phyloP scores from a whole-genome alignment of 495 filamentous ascomycete genomes.

The Xylaria palmicola region DNA sequence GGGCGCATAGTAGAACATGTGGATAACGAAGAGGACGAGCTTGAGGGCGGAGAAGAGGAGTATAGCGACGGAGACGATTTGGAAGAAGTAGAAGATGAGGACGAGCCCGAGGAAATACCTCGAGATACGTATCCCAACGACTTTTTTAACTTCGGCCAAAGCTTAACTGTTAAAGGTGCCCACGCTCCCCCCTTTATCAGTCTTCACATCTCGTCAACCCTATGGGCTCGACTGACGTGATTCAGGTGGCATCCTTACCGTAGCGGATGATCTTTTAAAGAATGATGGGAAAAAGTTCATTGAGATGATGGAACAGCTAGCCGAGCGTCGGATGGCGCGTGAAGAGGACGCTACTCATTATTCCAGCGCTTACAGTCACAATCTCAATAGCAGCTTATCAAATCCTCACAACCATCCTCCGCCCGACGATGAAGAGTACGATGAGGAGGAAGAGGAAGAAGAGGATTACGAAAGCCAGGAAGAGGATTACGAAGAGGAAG shows the following conservation, averaged over 20 bases:
- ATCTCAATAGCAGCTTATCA: constrained; percentile 39
- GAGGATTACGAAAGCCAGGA: constrained; percentile 87
- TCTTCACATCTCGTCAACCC: constrained; percentile 31
- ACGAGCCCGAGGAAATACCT: constrained; percentile 57
- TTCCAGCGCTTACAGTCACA: constrained; percentile 59
- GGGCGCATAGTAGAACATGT: constrained; percentile 59
- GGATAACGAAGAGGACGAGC: constrained; percentile 63
- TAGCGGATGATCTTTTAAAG: constrained; percentile 96
- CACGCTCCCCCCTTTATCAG: constrained; percentile 34
- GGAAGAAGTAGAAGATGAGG: constrained; percentile 64
- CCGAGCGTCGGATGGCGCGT: constrained; percentile 93
- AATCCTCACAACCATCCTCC: constrained; percentile 49
- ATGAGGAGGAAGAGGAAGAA: constrained; percentile 80
- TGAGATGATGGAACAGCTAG: constrained; percentile 99
- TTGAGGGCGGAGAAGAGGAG: constrained; percentile 58
- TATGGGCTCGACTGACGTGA: constrained; percentile 32
- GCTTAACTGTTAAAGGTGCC: constrained; percentile 94
- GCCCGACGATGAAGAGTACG: constrained; percentile 71
- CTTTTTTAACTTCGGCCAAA: constrained; percentile 97
- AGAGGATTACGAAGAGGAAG: constrained; percentile 85
- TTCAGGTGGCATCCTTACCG: constrained; percentile 94
- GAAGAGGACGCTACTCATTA: constrained; percentile 81
- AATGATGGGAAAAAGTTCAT: constrained; percentile 99
- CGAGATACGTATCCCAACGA: constrained; percentile 70
- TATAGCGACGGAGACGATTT: constrained; percentile 55